phyloP scores from a whole-genome alignment of 106 monocot species.

The Xerophyta viscosa region DNA sequence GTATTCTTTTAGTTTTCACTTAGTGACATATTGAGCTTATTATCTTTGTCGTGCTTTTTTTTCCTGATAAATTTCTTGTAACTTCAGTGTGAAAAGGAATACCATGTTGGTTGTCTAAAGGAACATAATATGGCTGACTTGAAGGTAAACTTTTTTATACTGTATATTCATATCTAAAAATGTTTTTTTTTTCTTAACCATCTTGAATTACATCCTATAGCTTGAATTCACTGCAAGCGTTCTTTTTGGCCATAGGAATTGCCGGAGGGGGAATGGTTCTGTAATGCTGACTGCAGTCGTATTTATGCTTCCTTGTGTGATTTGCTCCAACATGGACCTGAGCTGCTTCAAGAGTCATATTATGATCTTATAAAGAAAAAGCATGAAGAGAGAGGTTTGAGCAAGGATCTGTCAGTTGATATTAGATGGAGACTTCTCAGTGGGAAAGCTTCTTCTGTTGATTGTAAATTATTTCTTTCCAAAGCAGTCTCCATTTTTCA shows the following conservation, averaged over 20 bases:
- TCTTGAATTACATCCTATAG: neutral
- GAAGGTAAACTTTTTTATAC: constrained; percentile 29
- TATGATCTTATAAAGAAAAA: constrained; percentile 61
- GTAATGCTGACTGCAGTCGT: constrained; percentile 53
- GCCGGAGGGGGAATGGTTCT: constrained; percentile 86
- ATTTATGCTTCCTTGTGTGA: constrained; percentile 54
- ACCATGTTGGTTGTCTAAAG: constrained; percentile 92
- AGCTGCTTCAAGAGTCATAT: constrained; percentile 27
- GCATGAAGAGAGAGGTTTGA: constrained; percentile 35
- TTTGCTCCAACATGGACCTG: constrained; percentile 37
- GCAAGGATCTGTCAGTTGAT: constrained; percentile 22
- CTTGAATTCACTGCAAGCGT: neutral
- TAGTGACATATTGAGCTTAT: constrained; percentile 7
- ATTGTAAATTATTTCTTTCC: constrained; percentile 60
- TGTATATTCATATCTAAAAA: too few relatives aligned
- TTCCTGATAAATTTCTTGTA: constrained; percentile 1
- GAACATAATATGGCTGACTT: constrained; percentile 76
- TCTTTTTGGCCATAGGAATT: constrained; percentile 51
- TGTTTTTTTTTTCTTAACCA: neutral
- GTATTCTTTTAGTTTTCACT: constrained; percentile 9
- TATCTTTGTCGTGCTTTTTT: too few relatives aligned
- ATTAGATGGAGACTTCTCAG: constrained; percentile 83
- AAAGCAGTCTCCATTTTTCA: constrained; percentile 75
- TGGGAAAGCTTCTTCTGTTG: constrained; percentile 52
- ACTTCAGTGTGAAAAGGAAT: constrained; percentile 90